Percentiles rank a stretch among this genome's conserved stretches.
Conservation (phyloP, 106 monocot genomes). For the Ottelia alismoides region DNA sequence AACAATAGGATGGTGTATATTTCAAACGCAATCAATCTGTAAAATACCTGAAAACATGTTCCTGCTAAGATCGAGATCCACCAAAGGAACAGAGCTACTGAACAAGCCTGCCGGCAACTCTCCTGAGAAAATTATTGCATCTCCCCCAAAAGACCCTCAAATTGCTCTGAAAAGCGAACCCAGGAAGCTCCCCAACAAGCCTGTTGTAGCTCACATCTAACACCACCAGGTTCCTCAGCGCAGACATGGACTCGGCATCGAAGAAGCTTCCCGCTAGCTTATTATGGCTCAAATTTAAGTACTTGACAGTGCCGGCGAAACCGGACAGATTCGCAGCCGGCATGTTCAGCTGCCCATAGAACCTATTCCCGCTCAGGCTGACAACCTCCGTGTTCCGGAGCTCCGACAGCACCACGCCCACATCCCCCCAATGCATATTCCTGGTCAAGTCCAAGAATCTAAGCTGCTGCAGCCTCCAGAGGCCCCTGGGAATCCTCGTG, state of each 20-base stretch:
- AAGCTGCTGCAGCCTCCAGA: slow-evolving; percentile 69
- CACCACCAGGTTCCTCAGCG: slow-evolving; percentile 59
- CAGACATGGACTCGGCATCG: slow-evolving; percentile 16
- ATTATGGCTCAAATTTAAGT: slow-evolving; percentile 66
- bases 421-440: slow-evolving; percentile 49
- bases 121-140: slow-evolving; percentile 43
- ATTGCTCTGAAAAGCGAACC: slow-evolving; percentile 24
- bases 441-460: slow-evolving; percentile 49
- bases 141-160: slow-evolving; percentile 37
- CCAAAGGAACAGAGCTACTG: slow-evolving; percentile 28
- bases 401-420: slow-evolving; percentile 26
- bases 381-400: slow-evolving; percentile 39
- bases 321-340: slow-evolving; percentile 23
- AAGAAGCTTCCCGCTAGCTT: slow-evolving; percentile 53
- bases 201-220: slow-evolving; percentile 54
- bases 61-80: slow-evolving; percentile 69
- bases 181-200: slow-evolving; percentile 46
- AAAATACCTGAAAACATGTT: slow-evolving; percentile 76
- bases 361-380: slow-evolving; percentile 56
- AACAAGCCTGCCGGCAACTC: slow-evolving; percentile 42
- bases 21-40: not conserved
- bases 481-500: slow-evolving; percentile 35
- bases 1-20: not conserved
- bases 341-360: slow-evolving; percentile 35
- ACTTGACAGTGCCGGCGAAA: slow-evolving; percentile 37